Evolutionary conservation across 2,329 filamentous ascomycete species (phyloP).

Genomic region (Microcyclosporella mali): DNA sequence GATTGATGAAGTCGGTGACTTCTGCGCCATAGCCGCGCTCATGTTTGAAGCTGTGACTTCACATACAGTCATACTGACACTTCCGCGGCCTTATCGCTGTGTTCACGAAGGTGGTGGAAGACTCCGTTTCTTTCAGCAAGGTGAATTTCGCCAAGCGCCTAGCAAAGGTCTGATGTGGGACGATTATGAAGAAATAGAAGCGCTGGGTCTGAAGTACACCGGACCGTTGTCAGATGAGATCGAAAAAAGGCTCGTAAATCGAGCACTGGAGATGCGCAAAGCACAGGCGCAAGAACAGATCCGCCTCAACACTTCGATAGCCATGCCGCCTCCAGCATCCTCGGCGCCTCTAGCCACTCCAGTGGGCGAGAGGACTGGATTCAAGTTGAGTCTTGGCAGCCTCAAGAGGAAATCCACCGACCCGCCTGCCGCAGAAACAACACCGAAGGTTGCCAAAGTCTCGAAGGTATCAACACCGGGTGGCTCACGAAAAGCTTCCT

Average conservation of each 20-base stretch:
- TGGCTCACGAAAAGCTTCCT: slow-evolving; percentile 5
- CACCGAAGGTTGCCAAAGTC: slow-evolving; percentile 25
- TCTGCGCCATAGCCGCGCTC: slow-evolving; percentile 52
- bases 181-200: slow-evolving; percentile 25
- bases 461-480: slow-evolving; percentile 16
- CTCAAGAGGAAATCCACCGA: slow-evolving; percentile 25
- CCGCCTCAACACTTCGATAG: slow-evolving; percentile 9
- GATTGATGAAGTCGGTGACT: slow-evolving; percentile 49
- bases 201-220: slow-evolving; percentile 26
- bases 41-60: slow-evolving; percentile 50
- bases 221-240: slow-evolving; percentile 23
- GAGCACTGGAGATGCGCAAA: slow-evolving; percentile 2
- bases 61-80: slow-evolving; percentile 45
- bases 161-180: slow-evolving; percentile 24
- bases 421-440: slow-evolving; percentile 19
- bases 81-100: slow-evolving; percentile 53
- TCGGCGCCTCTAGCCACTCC: slow-evolving; percentile 10
- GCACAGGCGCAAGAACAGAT: slow-evolving; percentile 9
- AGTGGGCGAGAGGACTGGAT: slow-evolving; percentile 17
- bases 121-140: slow-evolving; percentile 28
- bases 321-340: slow-evolving; percentile 12
- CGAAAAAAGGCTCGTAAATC: slow-evolving; percentile 7
- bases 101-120: slow-evolving; percentile 48
- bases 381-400: slow-evolving; percentile 24
- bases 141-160: slow-evolving; percentile 24